phyloP scores from a whole-genome alignment of 495 filamentous ascomycete genomes.

The Aspergillus asperescens region DNA sequence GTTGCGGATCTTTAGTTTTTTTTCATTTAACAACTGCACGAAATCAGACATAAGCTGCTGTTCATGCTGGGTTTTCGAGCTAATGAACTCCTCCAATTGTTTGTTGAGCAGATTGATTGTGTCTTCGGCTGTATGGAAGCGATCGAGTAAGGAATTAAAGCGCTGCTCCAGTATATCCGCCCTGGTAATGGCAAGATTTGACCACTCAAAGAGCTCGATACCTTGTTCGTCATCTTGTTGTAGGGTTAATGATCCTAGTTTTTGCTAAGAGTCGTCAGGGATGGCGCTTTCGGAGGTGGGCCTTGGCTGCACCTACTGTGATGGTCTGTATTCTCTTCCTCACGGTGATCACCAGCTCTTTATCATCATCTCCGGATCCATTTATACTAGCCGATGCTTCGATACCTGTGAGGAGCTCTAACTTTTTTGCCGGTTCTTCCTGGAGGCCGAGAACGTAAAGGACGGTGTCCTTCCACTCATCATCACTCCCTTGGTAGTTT shows the following conservation, averaged over 20 bases:
- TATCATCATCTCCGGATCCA: constrained; percentile 24
- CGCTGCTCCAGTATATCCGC: constrained; percentile 40
- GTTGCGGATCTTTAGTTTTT: constrained; percentile 86
- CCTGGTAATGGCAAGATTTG: constrained; percentile 45
- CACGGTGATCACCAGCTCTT: constrained; percentile 46
- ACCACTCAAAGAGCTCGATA: constrained; percentile 72
- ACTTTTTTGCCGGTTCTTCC: constrained; percentile 6
- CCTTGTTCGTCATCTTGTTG: constrained; percentile 56
- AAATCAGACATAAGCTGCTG: constrained; percentile 67
- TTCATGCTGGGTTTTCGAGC: constrained; percentile 63
- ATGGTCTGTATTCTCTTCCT: constrained; percentile 54
- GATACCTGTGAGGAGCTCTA: constrained; percentile 21
- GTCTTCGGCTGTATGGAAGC: constrained; percentile 38
- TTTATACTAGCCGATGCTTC: constrained; percentile 35
- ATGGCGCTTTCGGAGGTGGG: not conserved
- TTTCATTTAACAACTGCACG: constrained; percentile 68
- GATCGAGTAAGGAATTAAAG: constrained; percentile 43
- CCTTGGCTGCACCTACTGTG: constrained; percentile 30
- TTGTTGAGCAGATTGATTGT: constrained; percentile 47
- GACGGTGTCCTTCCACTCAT: constrained; percentile 54
- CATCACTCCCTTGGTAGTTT: constrained; percentile 48
- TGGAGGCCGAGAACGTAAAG: constrained; percentile 28
- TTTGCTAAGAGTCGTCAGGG: constrained; percentile 47
- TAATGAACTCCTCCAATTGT: constrained; percentile 60
- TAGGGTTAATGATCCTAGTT: constrained; percentile 61